A percentile compares a stretch with the other conserved stretches of the same genome.
Conservation (phyloP, 495 filamentous ascomycete genomes). For the Penicillium odoratum region DNA sequence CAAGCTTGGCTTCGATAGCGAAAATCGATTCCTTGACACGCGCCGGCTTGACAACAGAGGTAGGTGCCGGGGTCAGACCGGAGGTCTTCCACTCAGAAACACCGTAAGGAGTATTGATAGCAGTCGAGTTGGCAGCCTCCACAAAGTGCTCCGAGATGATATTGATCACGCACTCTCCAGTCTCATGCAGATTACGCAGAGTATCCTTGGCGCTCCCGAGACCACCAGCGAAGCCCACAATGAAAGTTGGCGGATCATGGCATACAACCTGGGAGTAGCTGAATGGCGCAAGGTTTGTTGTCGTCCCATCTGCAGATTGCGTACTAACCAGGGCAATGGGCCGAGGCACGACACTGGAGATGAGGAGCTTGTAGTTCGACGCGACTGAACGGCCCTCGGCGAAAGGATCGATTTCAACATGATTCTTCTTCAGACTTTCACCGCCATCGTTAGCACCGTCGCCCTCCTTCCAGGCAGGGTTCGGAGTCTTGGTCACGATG, state of each 20-base stretch:
- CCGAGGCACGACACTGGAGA: constrained; percentile 80
- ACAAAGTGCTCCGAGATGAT: constrained; percentile 82
- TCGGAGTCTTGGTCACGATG: constrained; percentile 66
- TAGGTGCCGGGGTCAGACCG: constrained; percentile 72
- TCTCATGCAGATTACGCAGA: constrained; percentile 68
- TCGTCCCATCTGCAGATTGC: constrained; percentile 55
- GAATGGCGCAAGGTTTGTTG: constrained; percentile 82
- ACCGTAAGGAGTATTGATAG: constrained; percentile 77
- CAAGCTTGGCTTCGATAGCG: constrained; percentile 74
- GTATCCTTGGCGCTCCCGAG: constrained; percentile 70
- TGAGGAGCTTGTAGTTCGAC: constrained; percentile 91
- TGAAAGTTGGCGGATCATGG: constrained; percentile 89
- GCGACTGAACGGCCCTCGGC: constrained; percentile 62
- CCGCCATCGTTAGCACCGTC: constrained; percentile 67
- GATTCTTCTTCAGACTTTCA: constrained; percentile 55
- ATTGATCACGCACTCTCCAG: constrained; percentile 77
- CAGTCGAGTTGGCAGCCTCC: constrained; percentile 81
- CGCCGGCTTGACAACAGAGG: constrained; percentile 64
- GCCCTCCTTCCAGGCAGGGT: constrained; percentile 78
- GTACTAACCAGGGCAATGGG: constrained; percentile 69
- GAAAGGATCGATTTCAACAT: constrained; percentile 83
- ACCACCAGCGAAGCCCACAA: constrained; percentile 63
- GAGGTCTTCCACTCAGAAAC: constrained; percentile 78
- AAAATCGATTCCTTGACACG: constrained; percentile 82
- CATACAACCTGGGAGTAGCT: constrained; percentile 80